Evolutionary conservation across 2,329 filamentous ascomycete genomes (phyloP).

Genomic region (Cercospora nicotianae): DNA sequence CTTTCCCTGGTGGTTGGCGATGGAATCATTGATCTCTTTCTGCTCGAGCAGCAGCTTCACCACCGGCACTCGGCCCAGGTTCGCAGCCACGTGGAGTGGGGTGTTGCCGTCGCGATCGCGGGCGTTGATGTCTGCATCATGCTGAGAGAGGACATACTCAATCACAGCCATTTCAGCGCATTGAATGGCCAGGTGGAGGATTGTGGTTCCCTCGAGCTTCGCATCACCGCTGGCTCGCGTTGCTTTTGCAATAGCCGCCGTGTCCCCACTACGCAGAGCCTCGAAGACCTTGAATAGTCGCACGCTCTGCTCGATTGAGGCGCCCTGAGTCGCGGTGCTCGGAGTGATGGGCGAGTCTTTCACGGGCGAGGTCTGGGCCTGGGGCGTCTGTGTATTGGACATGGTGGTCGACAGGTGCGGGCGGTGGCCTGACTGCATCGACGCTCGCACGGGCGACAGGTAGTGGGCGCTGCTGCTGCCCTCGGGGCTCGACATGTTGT

Average conservation of each 20-base stretch:
- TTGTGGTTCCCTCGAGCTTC: conserved; percentile 75
- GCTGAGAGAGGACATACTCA: conserved; percentile 82
- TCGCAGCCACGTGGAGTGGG: conserved; percentile 81
- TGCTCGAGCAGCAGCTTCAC: conserved; percentile 83
- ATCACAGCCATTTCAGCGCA: conserved; percentile 91
- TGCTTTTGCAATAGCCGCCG: conserved; percentile 81
- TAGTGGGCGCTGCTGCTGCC: conserved; percentile 25
- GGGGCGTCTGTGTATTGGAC: conserved; percentile 30
- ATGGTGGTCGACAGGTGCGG: conserved; percentile 42
- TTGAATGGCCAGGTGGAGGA: conserved; percentile 91
- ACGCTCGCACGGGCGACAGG: conserved; percentile 26
- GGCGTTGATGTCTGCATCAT: conserved; percentile 71
- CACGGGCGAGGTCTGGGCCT: conserved; percentile 23
- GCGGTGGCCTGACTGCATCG: conserved; percentile 31
- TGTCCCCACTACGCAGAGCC: conserved; percentile 85
- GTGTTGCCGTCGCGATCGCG: conserved; percentile 92
- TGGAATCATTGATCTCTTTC: conserved; percentile 80
- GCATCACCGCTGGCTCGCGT: conserved; percentile 57
- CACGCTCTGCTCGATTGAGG: conserved; percentile 83
- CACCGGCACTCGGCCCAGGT: conserved; percentile 74
- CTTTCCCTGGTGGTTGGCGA: conserved; percentile 81
- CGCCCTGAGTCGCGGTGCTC: conserved; percentile 38
- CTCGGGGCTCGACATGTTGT: conserved; percentile 20
- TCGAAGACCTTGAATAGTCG: conserved; percentile 94
- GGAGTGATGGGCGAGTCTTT: conserved; percentile 26